These are phyloP conservation scores for Podaxis sp. DNA, from an alignment of 768 basidiomycete genomes.

Conservation along the genomic window DNA sequence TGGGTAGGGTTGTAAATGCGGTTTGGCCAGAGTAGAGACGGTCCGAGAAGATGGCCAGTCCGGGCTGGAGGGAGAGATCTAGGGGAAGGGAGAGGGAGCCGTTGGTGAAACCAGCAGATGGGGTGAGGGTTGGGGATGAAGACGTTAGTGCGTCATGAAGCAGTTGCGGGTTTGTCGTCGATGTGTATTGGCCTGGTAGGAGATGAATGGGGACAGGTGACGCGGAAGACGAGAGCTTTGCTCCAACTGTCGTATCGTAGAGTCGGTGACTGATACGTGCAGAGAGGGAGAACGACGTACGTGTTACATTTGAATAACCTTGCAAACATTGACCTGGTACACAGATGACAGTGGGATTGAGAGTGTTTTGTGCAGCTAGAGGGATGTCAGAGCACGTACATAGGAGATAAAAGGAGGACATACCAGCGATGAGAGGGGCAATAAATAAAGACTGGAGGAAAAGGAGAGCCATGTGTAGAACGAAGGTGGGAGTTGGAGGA, in stretches of 20 bases:
- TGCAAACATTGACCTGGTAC: constrained; percentile 85
- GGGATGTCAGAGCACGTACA: constrained; percentile 19
- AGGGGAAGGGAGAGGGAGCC: constrained; percentile 60
- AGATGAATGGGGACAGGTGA: constrained; percentile 57
- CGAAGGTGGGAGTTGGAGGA: constrained; percentile 8
- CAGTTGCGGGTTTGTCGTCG: constrained; percentile 68
- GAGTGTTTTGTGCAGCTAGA: constrained; percentile 46
- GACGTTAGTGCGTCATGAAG: constrained; percentile 67
- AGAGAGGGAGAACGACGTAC: constrained; percentile 45
- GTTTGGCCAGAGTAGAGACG: constrained; percentile 65
- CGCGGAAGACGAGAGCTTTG: constrained; percentile 56
- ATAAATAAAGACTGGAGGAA: constrained; percentile 11
- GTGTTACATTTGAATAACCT: constrained; percentile 73
- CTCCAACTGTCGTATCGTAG: constrained; percentile 52
- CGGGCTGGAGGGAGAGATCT: constrained; percentile 62
- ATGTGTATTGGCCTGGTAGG: constrained; percentile 75
- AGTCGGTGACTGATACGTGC: constrained; percentile 21
- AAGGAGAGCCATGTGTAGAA: constrained; percentile 12
- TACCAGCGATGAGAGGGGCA: constrained; percentile 9
- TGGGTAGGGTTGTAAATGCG: constrained; percentile 57
- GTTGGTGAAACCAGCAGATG: constrained; percentile 64
- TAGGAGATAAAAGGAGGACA: background rate
- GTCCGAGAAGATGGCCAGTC: constrained; percentile 62
- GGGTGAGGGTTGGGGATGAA: constrained; percentile 53
- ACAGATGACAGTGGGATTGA: constrained; percentile 66